Conservation (phyloP, 2,329 filamentous ascomycete genomes). For the Gyromitra esculenta region DNA sequence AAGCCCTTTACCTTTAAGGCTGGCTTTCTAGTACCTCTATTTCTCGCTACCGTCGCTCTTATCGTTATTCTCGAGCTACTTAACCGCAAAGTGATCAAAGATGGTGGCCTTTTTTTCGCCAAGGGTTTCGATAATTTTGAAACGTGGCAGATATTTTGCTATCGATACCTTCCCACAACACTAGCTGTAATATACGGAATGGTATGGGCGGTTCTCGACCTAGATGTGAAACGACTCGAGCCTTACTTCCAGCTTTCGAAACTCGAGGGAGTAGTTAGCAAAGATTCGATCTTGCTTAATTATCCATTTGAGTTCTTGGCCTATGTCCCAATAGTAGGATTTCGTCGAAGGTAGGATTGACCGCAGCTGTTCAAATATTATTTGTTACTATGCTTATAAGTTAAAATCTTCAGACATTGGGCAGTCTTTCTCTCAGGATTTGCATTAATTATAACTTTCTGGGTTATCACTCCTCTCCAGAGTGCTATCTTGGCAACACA, state of each 20-base stretch:
- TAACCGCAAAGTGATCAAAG: neutral
- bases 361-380: neutral
- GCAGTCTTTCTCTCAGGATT: conserved; percentile 64
- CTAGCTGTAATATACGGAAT: conserved; percentile 36
- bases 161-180: conserved; percentile 36
- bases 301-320: conserved; percentile 64
- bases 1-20: conserved; percentile 31
- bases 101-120: conserved; percentile 32
- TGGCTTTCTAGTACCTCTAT: conserved; percentile 5
- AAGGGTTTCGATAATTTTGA: neutral
- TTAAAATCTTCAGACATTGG: conserved; percentile 64
- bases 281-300: conserved; percentile 66
- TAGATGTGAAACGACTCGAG: conserved; percentile 70
- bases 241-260: conserved; percentile 70
- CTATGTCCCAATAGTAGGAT: conserved; percentile 26
- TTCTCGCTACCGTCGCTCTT: conserved; percentile 18
- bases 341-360: conserved; percentile 7
- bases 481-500: conserved; percentile 65
- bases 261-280: conserved; percentile 61
- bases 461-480: conserved; percentile 67
- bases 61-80: conserved; percentile 24
- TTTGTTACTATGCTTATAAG: neutral
- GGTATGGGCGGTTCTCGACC: conserved; percentile 35
- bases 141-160: conserved; percentile 17
- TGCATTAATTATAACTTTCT: conserved; percentile 66